These are phyloP conservation scores for Mychonastes homosphaera DNA, from an alignment of 139 green algal species.

Conservation along the genomic window DNA sequence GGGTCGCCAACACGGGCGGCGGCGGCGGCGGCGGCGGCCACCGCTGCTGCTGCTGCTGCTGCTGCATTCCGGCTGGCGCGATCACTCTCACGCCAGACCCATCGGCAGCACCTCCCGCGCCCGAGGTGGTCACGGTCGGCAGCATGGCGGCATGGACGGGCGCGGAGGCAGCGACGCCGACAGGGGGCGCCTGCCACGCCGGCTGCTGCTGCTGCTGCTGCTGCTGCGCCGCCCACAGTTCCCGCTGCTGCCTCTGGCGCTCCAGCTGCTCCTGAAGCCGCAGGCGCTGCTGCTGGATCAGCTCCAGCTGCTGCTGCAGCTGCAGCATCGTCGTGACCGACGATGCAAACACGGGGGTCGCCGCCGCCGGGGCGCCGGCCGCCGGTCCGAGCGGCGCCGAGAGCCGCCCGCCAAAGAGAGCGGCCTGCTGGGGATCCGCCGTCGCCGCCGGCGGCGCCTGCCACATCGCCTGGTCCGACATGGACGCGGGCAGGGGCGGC, in stretches of 20 bases:
- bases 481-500: too few species aligned
- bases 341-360: background rate
- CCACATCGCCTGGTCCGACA: too few species aligned
- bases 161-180: background rate
- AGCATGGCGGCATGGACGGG: constrained; percentile 6
- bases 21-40: too few species aligned
- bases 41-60: constrained; percentile 10
- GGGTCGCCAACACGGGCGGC: too few species aligned
- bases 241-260: background rate
- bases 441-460: too few species aligned
- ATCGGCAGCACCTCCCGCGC: too few species aligned
- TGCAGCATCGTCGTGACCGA: background rate
- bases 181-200: too few species aligned
- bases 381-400: constrained; percentile 36
- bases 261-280: background rate
- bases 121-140: background rate
- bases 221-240: background rate
- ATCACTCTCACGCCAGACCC: constrained; percentile 7
- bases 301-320: background rate
- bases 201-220: constrained; percentile 3
- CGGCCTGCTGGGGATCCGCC: background rate
- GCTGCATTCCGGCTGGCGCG: background rate
- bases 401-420: too few species aligned
- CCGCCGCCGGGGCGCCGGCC: constrained; percentile 21
- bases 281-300: background rate